Evolutionary conservation across 441 rosid species (phyloP).

Genomic region (Pelargonium cotyledonis): DNA sequence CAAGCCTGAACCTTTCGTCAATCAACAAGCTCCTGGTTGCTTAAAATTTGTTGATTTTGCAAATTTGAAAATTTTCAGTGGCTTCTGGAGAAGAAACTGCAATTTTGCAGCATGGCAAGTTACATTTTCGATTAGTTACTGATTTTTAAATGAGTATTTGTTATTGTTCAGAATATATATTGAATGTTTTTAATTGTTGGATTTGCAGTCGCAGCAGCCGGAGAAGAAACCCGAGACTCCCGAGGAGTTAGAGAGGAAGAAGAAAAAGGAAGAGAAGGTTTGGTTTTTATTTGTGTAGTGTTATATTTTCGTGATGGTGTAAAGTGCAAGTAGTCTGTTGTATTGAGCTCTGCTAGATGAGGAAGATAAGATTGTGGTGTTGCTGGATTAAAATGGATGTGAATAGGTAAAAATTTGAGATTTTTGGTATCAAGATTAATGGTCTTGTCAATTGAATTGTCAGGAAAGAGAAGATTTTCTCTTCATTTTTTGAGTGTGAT

Average conservation of each 20-base stretch:
- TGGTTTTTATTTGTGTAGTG: neutral
- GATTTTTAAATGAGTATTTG: neutral
- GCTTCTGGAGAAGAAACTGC: neutral
- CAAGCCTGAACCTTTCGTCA: too few species aligned
- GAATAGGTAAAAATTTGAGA: neutral
- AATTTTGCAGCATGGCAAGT: neutral
- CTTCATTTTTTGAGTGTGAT: neutral
- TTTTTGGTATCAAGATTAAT: neutral
- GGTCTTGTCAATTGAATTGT: too few species aligned
- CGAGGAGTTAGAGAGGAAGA: conserved; percentile 80
- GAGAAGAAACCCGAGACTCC: conserved; percentile 40
- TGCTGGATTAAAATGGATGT: neutral
- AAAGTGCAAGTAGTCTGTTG: neutral
- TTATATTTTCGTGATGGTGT: neutral
- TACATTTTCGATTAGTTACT: neutral
- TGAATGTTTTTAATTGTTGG: neutral
- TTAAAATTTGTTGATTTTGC: too few species aligned
- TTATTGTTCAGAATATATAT: neutral
- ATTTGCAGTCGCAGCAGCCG: conserved; percentile 36
- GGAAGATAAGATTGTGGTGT: neutral
- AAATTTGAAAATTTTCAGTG: neutral
- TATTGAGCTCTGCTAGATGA: neutral
- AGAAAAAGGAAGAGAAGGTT: conserved; percentile 91
- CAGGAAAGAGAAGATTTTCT: conserved; percentile 50
- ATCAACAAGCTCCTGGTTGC: too few species aligned